Evolutionary conservation across 176 grass and related monocot genomes (phyloP).

Genomic region (Miscanthus lutarioriparius): DNA sequence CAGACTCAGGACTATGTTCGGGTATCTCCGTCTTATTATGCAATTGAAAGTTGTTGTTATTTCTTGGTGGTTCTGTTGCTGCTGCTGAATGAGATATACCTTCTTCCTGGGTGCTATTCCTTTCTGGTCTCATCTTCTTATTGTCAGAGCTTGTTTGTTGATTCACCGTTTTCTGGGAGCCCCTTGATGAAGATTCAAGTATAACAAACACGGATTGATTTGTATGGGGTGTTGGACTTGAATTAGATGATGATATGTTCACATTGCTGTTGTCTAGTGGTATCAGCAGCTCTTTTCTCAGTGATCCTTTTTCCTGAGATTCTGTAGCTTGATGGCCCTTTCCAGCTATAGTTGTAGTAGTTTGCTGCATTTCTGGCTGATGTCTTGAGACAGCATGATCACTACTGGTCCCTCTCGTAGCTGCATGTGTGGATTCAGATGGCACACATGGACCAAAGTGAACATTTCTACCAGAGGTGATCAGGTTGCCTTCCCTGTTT

Average conservation of each 20-base stretch:
- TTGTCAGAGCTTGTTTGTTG: constrained; percentile 20
- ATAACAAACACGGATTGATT: not conserved
- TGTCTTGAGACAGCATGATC: constrained; percentile 30
- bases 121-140: constrained; percentile 19
- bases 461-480: constrained; percentile 27
- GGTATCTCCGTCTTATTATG: constrained; percentile 30
- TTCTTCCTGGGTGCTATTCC: constrained; percentile 32
- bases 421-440: constrained; percentile 43
- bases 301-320: constrained; percentile 27
- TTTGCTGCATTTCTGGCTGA: not conserved
- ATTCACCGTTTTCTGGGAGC: constrained; percentile 17
- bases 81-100: not conserved
- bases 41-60: constrained; percentile 26
- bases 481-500: constrained; percentile 17
- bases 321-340: constrained; percentile 2
- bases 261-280: constrained; percentile 15
- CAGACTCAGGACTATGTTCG: constrained; percentile 8
- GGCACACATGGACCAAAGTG: constrained; percentile 38
- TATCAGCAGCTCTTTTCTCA: constrained; percentile 23
- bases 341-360: not conserved
- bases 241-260: constrained; percentile 7
- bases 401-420: not conserved
- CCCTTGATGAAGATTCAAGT: constrained; percentile 14
- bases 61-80: constrained; percentile 1
- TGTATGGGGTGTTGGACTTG: not conserved